Evolutionary conservation across 805 yeast genomes (phyloP).

Genomic region (Candida arabinofermentans): DNA sequence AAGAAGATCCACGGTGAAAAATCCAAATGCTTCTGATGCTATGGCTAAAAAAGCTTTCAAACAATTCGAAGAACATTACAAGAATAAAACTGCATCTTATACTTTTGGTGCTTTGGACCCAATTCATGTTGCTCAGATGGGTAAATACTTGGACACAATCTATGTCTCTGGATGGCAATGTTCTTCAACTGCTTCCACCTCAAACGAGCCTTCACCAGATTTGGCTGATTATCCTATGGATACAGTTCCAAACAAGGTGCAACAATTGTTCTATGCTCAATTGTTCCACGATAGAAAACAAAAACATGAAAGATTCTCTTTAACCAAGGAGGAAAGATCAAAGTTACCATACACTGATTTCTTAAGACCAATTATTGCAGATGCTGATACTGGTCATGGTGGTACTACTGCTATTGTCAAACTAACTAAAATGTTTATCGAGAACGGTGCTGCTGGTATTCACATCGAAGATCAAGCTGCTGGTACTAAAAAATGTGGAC

Average conservation of each 20-base stretch:
- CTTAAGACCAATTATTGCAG: constrained; percentile 92
- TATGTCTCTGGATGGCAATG: constrained; percentile 99
- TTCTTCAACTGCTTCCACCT: constrained; percentile 94
- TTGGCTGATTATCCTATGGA: constrained; percentile 98
- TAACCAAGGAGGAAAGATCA: constrained; percentile 61
- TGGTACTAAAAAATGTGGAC: constrained; percentile 98
- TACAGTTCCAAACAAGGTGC: constrained; percentile 97
- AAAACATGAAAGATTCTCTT: constrained; percentile 70
- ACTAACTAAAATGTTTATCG: constrained; percentile 92
- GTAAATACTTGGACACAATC: constrained; percentile 86
- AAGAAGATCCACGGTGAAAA: constrained; percentile 78
- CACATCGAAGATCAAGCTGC: constrained; percentile 99
- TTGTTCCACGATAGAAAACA: constrained; percentile 96
- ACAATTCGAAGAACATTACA: constrained; percentile 67
- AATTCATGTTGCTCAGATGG: constrained; percentile 94
- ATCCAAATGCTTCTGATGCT: constrained; percentile 68
- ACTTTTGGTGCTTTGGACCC: constrained; percentile 97
- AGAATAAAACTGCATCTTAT: constrained; percentile 69
- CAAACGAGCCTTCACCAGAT: constrained; percentile 98
- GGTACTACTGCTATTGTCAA: constrained; percentile 95
- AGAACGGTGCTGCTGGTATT: constrained; percentile 98
- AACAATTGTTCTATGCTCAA: constrained; percentile 95
- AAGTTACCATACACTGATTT: constrained; percentile 77
- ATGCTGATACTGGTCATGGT: constrained; percentile 99
- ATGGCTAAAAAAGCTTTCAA: constrained; percentile 81